Conservation (phyloP, 2,329 filamentous ascomycete species). For the Alternaria atra region DNA sequence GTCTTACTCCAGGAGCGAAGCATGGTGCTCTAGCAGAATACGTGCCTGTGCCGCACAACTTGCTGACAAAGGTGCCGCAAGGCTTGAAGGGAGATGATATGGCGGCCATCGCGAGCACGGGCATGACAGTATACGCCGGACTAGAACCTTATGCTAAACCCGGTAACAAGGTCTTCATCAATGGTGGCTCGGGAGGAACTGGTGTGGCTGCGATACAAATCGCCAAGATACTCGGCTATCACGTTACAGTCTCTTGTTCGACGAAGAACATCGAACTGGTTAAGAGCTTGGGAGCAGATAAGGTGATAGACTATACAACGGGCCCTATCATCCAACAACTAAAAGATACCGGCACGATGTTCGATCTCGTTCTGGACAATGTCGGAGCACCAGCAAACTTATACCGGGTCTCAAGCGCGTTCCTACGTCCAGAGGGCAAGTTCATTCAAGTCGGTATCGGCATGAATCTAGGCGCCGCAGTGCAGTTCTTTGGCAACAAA, state of each 20-base stretch:
- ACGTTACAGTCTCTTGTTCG: slow-evolving; percentile 67
- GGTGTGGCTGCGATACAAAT: slow-evolving; percentile 69
- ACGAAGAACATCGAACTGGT: slow-evolving; percentile 64
- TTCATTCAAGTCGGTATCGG: slow-evolving; percentile 12
- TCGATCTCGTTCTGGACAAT: slow-evolving; percentile 64
- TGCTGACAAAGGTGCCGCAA: slow-evolving; percentile 18
- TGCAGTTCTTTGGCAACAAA: slow-evolving; percentile 2
- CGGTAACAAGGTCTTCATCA: slow-evolving; percentile 65
- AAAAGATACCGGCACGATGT: slow-evolving; percentile 57
- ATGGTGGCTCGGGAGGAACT: slow-evolving; percentile 68
- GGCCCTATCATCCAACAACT: slow-evolving; percentile 58
- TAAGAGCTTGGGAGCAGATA: slow-evolving; percentile 65
- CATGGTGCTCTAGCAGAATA: slow-evolving; percentile 48
- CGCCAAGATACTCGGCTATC: slow-evolving; percentile 65
- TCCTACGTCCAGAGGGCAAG: slow-evolving; percentile 14
- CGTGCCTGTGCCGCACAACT: slow-evolving; percentile 18
- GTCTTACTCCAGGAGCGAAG: slow-evolving; percentile 26
- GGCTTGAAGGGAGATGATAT: slow-evolving; percentile 34
- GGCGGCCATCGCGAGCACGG: slow-evolving; percentile 41
- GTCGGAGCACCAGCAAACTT: slow-evolving; percentile 54
- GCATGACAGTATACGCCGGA: slow-evolving; percentile 46
- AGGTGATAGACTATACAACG: slow-evolving; percentile 65
- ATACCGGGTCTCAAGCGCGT: slow-evolving; percentile 12
- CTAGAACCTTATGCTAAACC: slow-evolving; percentile 27
- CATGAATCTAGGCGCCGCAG: neutral